Conservation (phyloP, 345 rosid species). For the Psidium friedrichsthalianum region DNA sequence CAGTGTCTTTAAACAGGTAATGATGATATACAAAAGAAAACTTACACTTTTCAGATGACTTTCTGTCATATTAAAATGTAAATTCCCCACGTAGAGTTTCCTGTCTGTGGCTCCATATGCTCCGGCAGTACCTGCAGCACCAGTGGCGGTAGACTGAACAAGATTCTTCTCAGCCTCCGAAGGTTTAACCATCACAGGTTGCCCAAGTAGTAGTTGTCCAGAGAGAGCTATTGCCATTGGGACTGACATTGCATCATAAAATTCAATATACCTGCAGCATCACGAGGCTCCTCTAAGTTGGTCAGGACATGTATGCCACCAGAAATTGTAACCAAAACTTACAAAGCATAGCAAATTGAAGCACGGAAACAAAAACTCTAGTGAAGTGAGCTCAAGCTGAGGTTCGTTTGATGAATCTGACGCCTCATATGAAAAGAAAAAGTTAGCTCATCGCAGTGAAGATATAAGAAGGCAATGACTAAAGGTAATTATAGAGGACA, state of each 20-base stretch:
- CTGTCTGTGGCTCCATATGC: constrained; percentile 77
- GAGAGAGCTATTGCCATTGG: constrained; percentile 95
- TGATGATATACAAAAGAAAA: not conserved
- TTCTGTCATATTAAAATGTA: constrained; percentile 92
- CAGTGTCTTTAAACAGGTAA: not conserved
- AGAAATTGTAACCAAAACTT: constrained; percentile 21
- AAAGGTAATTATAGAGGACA: constrained; percentile 1
- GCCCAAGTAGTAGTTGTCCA: constrained; percentile 81
- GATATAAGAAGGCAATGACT: not conserved
- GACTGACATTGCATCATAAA: constrained; percentile 86
- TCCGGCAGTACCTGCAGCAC: constrained; percentile 43
- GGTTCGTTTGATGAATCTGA: constrained; percentile 61
- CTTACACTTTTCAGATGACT: constrained; percentile 82
- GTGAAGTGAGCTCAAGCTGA: constrained; percentile 57
- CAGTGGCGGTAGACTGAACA: constrained; percentile 58
- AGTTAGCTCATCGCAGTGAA: constrained; percentile 26
- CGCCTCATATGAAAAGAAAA: constrained; percentile 36
- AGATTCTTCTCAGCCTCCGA: constrained; percentile 98
- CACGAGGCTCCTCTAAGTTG: constrained; percentile 21
- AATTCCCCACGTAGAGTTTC: constrained; percentile 85
- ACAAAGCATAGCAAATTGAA: constrained; percentile 53
- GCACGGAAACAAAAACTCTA: constrained; percentile 55
- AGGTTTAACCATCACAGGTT: constrained; percentile 97
- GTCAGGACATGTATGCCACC: constrained; percentile 9
- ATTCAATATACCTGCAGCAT: constrained; percentile 85